Evolutionary conservation across 2,329 filamentous ascomycete species (phyloP).

Genomic region (Gaeumannomyces tritici): DNA sequence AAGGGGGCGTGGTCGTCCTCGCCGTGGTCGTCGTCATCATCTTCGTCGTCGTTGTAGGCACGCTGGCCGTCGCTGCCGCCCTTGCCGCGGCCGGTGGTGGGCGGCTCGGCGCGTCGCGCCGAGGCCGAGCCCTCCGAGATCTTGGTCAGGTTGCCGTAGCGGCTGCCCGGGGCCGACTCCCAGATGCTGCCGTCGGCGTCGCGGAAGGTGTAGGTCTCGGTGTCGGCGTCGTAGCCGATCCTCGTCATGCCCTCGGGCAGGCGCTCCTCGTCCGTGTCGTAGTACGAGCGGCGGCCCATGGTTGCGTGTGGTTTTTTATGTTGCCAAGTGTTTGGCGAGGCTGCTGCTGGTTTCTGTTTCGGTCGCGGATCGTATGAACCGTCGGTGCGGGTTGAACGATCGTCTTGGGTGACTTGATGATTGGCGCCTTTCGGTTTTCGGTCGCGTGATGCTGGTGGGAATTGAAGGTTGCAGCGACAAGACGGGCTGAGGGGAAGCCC

Average conservation of each 20-base stretch:
- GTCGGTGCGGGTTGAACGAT: too few species aligned
- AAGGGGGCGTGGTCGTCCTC: constrained; percentile 7
- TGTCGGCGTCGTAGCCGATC: constrained; percentile 40
- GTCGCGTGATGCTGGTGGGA: neutral
- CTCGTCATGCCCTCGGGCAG: constrained; percentile 38
- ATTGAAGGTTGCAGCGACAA: neutral
- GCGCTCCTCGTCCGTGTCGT: constrained; percentile 28
- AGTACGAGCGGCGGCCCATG: constrained; percentile 11
- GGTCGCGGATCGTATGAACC: too few species aligned
- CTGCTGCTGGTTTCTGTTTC: too few species aligned
- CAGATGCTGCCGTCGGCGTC: constrained; percentile 31
- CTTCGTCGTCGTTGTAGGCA: constrained; percentile 6
- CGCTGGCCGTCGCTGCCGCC: constrained; percentile 7
- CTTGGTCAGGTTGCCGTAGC: constrained; percentile 33
- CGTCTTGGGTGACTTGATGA: too few species aligned
- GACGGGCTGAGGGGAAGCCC: neutral
- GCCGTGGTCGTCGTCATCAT: constrained; percentile 14
- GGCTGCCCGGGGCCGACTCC: constrained; percentile 33
- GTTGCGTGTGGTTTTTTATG: neutral
- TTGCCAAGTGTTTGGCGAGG: neutral
- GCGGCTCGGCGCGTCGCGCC: neutral
- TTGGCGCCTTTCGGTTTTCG: neutral
- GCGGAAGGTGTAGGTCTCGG: constrained; percentile 35
- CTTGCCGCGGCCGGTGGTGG: neutral
- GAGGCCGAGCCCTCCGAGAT: constrained; percentile 19